phyloP scores from a whole-genome alignment of 306 rosid genomes.

The Abrus pulchellus region DNA sequence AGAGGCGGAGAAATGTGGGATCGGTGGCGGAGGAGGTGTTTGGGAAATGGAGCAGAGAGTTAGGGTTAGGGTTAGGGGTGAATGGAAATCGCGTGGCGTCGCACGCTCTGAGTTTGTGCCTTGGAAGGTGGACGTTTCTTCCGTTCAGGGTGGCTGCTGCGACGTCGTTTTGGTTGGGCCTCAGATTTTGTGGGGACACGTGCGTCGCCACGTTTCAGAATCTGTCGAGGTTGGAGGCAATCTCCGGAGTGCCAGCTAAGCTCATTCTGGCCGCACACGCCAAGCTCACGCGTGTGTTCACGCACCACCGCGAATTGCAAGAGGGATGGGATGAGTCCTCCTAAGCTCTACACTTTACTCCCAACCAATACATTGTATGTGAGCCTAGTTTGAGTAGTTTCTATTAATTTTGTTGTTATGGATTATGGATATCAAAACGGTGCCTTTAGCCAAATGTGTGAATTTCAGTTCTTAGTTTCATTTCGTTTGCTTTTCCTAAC shows the following conservation, averaged over 20 bases:
- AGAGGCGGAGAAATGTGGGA: neutral
- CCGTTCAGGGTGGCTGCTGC: constrained; percentile 64
- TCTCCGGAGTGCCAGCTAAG: constrained; percentile 68
- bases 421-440: too few species aligned
- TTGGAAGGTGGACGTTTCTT: constrained; percentile 37
- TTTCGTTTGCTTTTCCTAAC: neutral
- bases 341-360: neutral
- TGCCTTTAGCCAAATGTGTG: neutral
- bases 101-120: constrained; percentile 37
- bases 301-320: constrained; percentile 37
- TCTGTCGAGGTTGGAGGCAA: constrained; percentile 54
- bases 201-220: constrained; percentile 47
- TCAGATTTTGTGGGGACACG: constrained; percentile 52
- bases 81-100: constrained; percentile 26
- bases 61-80: constrained; percentile 45
- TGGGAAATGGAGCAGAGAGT: constrained; percentile 51
- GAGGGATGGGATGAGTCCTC: constrained; percentile 71
- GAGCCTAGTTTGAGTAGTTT: neutral
- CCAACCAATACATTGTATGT: neutral
- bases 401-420: too few species aligned
- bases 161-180: constrained; percentile 77
- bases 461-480: neutral
- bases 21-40: constrained; percentile 48
- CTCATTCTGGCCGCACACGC: constrained; percentile 61
- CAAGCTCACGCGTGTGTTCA: constrained; percentile 53